Evolutionary conservation across 2,329 filamentous ascomycete genomes (phyloP), one percentile per base, ranked within the genome.

Genomic region (Xylariaceae sp.): DNA sequence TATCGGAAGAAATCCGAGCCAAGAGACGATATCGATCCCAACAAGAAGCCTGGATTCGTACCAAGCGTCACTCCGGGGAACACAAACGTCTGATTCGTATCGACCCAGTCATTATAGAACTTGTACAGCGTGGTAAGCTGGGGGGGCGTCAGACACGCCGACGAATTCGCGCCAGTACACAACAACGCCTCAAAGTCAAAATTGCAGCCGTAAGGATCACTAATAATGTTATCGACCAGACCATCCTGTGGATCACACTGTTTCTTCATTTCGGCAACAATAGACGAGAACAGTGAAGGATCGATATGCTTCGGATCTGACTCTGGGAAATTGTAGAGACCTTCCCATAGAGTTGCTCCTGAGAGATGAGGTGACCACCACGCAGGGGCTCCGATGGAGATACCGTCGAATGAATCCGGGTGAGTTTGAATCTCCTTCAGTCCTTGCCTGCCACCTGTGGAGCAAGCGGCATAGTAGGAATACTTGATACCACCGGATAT

Each of bases 391-490:
- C 79, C 80, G 6, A 81, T 75, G 0, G 83, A 67, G n/a, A 82
- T 75, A 10, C 81, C 82, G 55, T 85, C 81, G 53, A 85, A 84
- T 49, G 81, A 80, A 13, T 81, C 75, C 0, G 82, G 80, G 55
- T 76, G 78, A 15, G 73, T 60, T 60, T 85, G 77, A 3, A 80
- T 72, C 52, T 81, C 77, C 46, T 77, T 79, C 10, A 84, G 67
- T 6, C 82, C 83, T 67, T 86, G 82, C 0, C 82, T 72, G 0
- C 83, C 83, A 20, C 83, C 83, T 0, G 82, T 85, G 0, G 81
- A 84, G 64, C 82, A 85, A 30, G 81, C 82, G 6, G 75, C 72
- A 62, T 79, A 85, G 66, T 84, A 85, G 5, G 75, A 79, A 64
- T 77, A 78, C 10, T 73, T 67, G 21, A 75, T 73, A 1, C 67